These are phyloP conservation scores for Agroathelia rolfsii DNA, from an alignment of 1,284 basidiomycete genomes.

Conservation along the genomic window DNA sequence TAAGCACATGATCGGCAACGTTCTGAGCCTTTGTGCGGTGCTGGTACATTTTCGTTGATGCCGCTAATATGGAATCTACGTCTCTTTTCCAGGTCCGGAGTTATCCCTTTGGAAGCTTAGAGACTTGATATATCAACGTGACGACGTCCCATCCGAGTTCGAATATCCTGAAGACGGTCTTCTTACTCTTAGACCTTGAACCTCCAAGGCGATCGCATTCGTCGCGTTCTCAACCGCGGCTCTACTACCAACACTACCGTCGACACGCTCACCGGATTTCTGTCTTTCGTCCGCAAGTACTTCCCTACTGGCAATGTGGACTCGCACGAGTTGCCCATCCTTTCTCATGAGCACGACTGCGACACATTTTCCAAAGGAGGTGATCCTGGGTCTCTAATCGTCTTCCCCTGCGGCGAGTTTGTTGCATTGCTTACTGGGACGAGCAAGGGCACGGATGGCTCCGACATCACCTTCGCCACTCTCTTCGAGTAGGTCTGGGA, in stretches of 20 bases:
- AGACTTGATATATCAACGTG: conserved; percentile 12
- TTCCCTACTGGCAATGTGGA: conserved; percentile 14
- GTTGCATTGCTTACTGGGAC: conserved; percentile 24
- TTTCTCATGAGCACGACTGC: conserved; percentile 17
- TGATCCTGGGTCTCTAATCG: conserved; percentile 27
- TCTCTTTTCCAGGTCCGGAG: conserved; percentile 19
- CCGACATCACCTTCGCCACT: conserved; percentile 24
- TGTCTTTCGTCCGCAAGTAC: conserved; percentile 22
- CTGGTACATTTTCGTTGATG: conserved; percentile 13
- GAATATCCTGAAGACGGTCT: conserved; percentile 22
- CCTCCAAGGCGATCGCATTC: conserved; percentile 15
- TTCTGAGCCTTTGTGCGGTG: conserved; percentile 23
- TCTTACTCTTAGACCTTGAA: conserved; percentile 17
- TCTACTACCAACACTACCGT: conserved; percentile 23
- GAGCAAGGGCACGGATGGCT: conserved; percentile 13
- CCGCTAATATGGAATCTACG: conserved; percentile 17
- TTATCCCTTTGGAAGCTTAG: conserved; percentile 16
- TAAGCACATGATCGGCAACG: conserved; percentile 22
- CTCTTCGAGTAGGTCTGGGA: conserved; percentile 25
- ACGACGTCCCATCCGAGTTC: conserved; percentile 18
- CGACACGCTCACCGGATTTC: conserved; percentile 20
- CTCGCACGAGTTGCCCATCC: conserved; percentile 23
- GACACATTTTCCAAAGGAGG: conserved; percentile 25
- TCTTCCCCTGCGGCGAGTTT: conserved; percentile 17
- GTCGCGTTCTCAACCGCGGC: conserved; percentile 25